Conservation (phyloP, 2,329 filamentous ascomycete species). For the Stemphylium vesicarium region DNA sequence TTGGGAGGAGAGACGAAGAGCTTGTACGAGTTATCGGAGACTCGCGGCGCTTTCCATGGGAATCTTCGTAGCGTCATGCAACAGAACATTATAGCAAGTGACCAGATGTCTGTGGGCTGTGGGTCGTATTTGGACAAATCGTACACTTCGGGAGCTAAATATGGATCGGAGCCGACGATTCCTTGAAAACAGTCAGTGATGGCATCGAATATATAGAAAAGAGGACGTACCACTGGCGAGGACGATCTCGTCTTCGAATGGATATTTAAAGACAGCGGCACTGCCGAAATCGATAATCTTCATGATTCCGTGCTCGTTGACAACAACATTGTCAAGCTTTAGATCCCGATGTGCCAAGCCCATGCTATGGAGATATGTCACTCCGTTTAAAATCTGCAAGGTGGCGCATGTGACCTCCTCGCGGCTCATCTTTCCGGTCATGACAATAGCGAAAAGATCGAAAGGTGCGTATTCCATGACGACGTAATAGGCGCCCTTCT, state of each 20-base stretch:
- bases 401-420: constrained; percentile 92
- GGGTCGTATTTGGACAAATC: constrained; percentile 93
- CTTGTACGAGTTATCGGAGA: constrained; percentile 93
- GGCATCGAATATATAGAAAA: not conserved
- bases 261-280: constrained; percentile 95
- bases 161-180: constrained; percentile 88
- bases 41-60: constrained; percentile 92
- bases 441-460: constrained; percentile 96
- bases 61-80: constrained; percentile 97
- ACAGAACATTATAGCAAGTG: constrained; percentile 96
- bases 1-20: constrained; percentile 88
- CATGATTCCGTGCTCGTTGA: constrained; percentile 96
- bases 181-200: constrained; percentile 54
- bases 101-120: constrained; percentile 95
- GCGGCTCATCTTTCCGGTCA: constrained; percentile 96
- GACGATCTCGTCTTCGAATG: constrained; percentile 89
- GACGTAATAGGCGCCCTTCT: constrained; percentile 94
- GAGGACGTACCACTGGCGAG: constrained; percentile 73
- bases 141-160: constrained; percentile 95
- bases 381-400: constrained; percentile 91
- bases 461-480: constrained; percentile 99
- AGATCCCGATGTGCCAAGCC: constrained; percentile 92
- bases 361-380: constrained; percentile 93
- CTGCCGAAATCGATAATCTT: constrained; percentile 99
- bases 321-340: constrained; percentile 97